A percentile compares a stretch with the other conserved stretches of the same genome.
These are phyloP conservation scores for Pontederia paniculata DNA, from an alignment of 176 grass and related monocot species.

Conservation along the genomic window DNA sequence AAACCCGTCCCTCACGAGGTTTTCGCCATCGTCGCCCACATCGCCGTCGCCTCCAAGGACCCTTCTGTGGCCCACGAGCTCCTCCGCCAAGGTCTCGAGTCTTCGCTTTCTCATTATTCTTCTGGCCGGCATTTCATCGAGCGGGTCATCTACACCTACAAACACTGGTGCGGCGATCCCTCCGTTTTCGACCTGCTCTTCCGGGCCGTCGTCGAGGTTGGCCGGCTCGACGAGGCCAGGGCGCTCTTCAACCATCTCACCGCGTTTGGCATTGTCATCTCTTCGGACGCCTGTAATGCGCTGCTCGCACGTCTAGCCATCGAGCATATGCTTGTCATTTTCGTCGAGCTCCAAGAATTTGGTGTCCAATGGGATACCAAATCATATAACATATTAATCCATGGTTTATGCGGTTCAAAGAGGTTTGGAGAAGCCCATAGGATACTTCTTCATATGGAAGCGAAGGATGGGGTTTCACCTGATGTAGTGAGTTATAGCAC, in stretches of 20 bases:
- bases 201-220: slow-evolving; percentile 35
- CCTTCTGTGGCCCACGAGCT: slow-evolving; percentile 15
- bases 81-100: slow-evolving; percentile 26
- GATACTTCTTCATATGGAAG: slow-evolving; percentile 41
- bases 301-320: slow-evolving; percentile 46
- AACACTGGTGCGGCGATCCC: slow-evolving; percentile 69
- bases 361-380: slow-evolving; percentile 40
- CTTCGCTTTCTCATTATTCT: background rate
- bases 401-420: slow-evolving; percentile 28
- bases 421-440: slow-evolving; percentile 38
- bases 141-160: slow-evolving; percentile 68
- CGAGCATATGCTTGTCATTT: slow-evolving; percentile 40
- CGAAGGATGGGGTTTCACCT: background rate
- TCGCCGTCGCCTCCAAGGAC: slow-evolving; percentile 13
- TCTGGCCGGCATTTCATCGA: slow-evolving; percentile 54
- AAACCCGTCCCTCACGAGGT: slow-evolving; percentile 34
- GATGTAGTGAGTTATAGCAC: slow-evolving; percentile 77
- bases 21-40: slow-evolving; percentile 34
- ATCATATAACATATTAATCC: slow-evolving; percentile 73
- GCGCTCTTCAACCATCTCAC: slow-evolving; percentile 47
- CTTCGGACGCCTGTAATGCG: slow-evolving; percentile 45
- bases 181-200: slow-evolving; percentile 72
- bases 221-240: slow-evolving; percentile 20
- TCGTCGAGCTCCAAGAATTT: slow-evolving; percentile 32
- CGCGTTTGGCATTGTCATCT: slow-evolving; percentile 55